These are phyloP conservation scores for Diaporthe capsici DNA, from an alignment of 2,329 filamentous ascomycete species.

Conservation along the genomic window DNA sequence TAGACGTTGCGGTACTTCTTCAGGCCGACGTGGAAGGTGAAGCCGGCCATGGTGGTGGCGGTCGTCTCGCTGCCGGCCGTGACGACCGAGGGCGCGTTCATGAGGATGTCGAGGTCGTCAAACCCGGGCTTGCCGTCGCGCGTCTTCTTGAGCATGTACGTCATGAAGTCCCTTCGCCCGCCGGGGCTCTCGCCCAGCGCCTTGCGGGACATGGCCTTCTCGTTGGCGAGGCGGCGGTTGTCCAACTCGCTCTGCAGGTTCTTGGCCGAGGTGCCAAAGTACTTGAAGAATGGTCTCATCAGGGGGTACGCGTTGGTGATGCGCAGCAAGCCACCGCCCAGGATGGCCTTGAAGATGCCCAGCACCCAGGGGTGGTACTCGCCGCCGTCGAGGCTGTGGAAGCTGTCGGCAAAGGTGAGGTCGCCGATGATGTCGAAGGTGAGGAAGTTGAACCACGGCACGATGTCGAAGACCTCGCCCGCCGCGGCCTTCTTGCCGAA, in stretches of 20 bases:
- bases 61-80: conserved; percentile 64
- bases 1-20: conserved; percentile 45
- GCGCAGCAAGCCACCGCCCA: neutral
- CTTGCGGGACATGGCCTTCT: conserved; percentile 30
- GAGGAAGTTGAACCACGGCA: conserved; percentile 43
- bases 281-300: neutral
- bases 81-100: conserved; percentile 46
- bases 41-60: conserved; percentile 55
- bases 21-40: conserved; percentile 48
- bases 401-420: conserved; percentile 43
- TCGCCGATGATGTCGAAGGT: conserved; percentile 45
- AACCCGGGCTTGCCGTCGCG: conserved; percentile 34
- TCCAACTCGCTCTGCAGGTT: conserved; percentile 28
- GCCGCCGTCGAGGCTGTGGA: conserved; percentile 40
- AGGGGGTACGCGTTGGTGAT: neutral
- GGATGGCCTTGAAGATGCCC: conserved; percentile 25
- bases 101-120: conserved; percentile 31
- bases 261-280: neutral
- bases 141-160: conserved; percentile 38
- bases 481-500: conserved; percentile 24
- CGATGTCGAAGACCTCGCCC: conserved; percentile 23
- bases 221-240: neutral
- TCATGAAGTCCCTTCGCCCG: conserved; percentile 43
- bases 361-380: conserved; percentile 43
- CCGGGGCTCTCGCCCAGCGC: conserved; percentile 31